These are phyloP conservation scores for Tritrichomonas musculus DNA, from an alignment of 208 protist genomes.

Conservation along the genomic window DNA sequence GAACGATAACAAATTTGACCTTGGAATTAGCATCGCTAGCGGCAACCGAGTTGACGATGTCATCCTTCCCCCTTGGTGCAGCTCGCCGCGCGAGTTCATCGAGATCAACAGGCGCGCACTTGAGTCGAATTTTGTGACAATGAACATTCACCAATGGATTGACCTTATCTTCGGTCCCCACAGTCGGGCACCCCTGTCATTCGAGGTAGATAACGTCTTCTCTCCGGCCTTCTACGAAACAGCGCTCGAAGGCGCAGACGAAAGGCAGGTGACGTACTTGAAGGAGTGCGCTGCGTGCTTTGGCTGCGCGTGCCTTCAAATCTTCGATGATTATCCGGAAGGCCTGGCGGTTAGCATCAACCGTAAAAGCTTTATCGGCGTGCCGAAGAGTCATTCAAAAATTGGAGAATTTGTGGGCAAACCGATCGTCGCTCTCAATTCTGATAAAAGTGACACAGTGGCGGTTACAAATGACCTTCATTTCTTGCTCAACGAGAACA, in stretches of 20 bases:
- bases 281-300: not conserved
- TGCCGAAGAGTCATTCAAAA: no score
- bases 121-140: slow-evolving; percentile 53
- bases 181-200: not conserved
- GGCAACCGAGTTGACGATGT: slow-evolving; percentile 40
- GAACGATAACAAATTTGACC: slow-evolving; percentile 49
- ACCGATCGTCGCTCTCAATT: no score
- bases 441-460: no score
- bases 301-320: not conserved
- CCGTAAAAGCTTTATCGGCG: no score
- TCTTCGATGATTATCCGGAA: not conserved
- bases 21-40: slow-evolving; percentile 39
- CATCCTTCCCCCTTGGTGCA: slow-evolving; percentile 41
- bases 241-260: not conserved
- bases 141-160: slow-evolving; percentile 59
- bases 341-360: no score
- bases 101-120: slow-evolving; percentile 54
- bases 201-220: not conserved
- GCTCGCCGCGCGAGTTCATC: slow-evolving; percentile 49
- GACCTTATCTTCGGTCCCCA: slow-evolving; percentile 64
- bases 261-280: not conserved
- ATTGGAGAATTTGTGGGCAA: no score
- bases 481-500: no score
- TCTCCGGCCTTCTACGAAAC: not conserved
- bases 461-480: no score